Conservation (phyloP, 495 filamentous ascomycete species). For the Neurospora terricola region DNA sequence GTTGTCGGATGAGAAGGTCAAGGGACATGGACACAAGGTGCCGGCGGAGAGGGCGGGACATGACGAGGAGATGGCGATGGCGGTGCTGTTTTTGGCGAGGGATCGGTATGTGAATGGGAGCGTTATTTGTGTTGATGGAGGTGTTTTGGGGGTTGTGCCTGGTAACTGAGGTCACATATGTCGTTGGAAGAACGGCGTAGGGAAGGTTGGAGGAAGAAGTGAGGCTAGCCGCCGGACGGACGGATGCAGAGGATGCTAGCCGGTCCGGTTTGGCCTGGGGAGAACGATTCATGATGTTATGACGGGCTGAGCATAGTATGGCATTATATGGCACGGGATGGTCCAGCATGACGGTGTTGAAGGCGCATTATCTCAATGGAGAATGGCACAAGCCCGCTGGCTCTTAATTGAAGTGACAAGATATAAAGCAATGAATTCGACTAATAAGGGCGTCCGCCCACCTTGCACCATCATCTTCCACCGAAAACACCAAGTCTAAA, state of each 20-base stretch:
- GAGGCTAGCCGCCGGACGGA: too few relatives aligned
- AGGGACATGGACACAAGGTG: conserved; percentile 37
- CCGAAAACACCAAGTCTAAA: neutral
- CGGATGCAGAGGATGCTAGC: too few relatives aligned
- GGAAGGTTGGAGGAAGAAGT: neutral
- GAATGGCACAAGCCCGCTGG: too few relatives aligned
- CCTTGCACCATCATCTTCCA: neutral
- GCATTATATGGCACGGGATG: too few relatives aligned
- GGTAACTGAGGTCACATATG: conserved; percentile 13
- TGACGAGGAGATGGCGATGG: conserved; percentile 48
- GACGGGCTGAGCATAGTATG: neutral
- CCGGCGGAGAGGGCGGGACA: conserved; percentile 43
- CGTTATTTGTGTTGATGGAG: conserved; percentile 51
- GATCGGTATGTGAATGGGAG: conserved; percentile 53
- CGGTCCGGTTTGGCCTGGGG: too few relatives aligned
- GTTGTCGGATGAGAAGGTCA: conserved; percentile 40
- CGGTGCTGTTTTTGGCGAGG: conserved; percentile 46
- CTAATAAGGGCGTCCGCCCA: too few relatives aligned
- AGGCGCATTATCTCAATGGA: too few relatives aligned
- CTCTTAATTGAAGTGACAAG: too few relatives aligned
- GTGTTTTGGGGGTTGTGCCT: conserved; percentile 30
- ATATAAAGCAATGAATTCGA: too few relatives aligned
- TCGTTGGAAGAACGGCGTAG: neutral
- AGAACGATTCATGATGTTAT: neutral
- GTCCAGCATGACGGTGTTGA: too few relatives aligned